Percentiles rank a stretch among this genome's conserved stretches.
These are phyloP conservation scores for Penicillium odoratum DNA, from an alignment of 495 filamentous ascomycete genomes.

Conservation along the genomic window DNA sequence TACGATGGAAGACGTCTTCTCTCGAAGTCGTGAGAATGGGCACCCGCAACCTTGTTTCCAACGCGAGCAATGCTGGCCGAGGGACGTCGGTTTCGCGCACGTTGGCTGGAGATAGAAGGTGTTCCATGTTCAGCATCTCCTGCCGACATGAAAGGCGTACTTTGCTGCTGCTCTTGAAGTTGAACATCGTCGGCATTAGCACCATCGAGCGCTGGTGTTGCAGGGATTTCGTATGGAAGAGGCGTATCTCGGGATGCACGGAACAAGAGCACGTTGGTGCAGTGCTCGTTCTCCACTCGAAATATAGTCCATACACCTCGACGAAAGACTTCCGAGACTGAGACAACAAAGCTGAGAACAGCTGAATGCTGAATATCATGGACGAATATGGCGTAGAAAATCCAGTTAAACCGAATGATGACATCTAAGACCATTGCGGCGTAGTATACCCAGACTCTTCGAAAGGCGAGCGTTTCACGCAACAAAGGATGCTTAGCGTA, in stretches of 20 bases:
- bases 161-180: conserved; percentile 34
- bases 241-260: conserved; percentile 79
- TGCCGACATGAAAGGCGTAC: conserved; percentile 23
- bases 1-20: conserved; percentile 57
- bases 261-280: conserved; percentile 80
- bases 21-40: conserved; percentile 88
- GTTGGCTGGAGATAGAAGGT: conserved; percentile 25
- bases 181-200: conserved; percentile 23
- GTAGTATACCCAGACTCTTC: conserved; percentile 79
- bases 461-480: conserved; percentile 77
- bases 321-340: conserved; percentile 74
- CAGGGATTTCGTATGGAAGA: conserved; percentile 66
- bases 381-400: conserved; percentile 86
- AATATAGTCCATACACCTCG: conserved; percentile 89
- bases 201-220: conserved; percentile 29
- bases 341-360: conserved; percentile 71
- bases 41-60: conserved; percentile 64
- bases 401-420: conserved; percentile 91
- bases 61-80: conserved; percentile 46
- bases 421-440: conserved; percentile 79
- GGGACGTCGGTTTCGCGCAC: conserved; percentile 27
- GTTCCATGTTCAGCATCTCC: conserved; percentile 36
- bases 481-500: conserved; percentile 68
- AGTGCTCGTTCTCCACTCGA: conserved; percentile 96
- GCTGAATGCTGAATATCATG: conserved; percentile 78